Conservation (phyloP, 1,284 basidiomycete genomes). For the Ganoderma meredithae region DNA sequence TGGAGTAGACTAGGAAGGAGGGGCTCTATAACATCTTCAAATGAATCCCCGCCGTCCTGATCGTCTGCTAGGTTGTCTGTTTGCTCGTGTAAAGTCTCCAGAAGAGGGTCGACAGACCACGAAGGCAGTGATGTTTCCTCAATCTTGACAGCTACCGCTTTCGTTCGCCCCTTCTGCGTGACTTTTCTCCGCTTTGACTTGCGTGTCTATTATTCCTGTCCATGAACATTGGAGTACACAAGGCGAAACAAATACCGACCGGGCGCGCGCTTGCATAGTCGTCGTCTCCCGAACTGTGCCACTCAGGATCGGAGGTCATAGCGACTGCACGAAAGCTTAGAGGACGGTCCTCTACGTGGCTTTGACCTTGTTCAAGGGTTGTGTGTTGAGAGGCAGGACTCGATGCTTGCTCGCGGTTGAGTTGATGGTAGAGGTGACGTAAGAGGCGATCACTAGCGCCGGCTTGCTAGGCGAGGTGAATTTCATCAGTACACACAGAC, state of each 20-base stretch:
- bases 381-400: neutral
- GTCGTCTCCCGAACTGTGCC: constrained; percentile 21
- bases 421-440: neutral
- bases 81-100: constrained; percentile 17
- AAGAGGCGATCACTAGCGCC: neutral
- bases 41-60: constrained; percentile 29
- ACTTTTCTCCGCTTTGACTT: constrained; percentile 21
- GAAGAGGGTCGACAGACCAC: constrained; percentile 21
- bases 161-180: constrained; percentile 6
- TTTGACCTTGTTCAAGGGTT: neutral
- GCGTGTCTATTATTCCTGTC: constrained; percentile 2
- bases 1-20: constrained; percentile 34
- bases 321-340: neutral
- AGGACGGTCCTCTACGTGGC: neutral
- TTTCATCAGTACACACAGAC: neutral
- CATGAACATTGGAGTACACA: neutral
- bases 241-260: constrained; percentile 1
- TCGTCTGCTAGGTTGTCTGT: constrained; percentile 23
- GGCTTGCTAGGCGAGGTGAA: neutral
- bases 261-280: neutral
- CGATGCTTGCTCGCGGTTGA: neutral
- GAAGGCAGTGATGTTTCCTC: neutral
- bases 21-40: constrained; percentile 36
- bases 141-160: neutral
- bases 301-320: constrained; percentile 18